Evolutionary conservation across 176 grass and related monocot genomes (phyloP).

Genomic region (Cocos nucifera): DNA sequence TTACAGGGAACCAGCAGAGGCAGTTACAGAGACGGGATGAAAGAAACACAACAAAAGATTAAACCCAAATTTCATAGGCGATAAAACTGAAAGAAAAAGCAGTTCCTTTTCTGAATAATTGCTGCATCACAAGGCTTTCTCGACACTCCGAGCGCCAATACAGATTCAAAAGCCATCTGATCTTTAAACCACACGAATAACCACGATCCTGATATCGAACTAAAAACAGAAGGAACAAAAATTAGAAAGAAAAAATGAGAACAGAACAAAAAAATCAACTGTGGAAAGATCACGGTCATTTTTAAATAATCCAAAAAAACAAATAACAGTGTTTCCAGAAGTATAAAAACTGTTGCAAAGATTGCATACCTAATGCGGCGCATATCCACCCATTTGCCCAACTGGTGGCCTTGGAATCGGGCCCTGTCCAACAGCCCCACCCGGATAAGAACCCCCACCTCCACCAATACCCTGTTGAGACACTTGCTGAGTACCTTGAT

Average conservation of each 20-base stretch:
- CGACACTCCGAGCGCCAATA: slow-evolving; percentile 65
- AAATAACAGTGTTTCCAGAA: not conserved
- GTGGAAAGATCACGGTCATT: slow-evolving; percentile 4
- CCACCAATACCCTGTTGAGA: slow-evolving; percentile 35
- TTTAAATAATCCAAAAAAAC: slow-evolving; percentile 3
- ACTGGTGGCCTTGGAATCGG: slow-evolving; percentile 50
- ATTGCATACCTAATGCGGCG: slow-evolving; percentile 62
- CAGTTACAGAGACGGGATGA: not conserved
- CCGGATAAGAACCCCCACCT: slow-evolving; percentile 56
- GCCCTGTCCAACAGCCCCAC: slow-evolving; percentile 40
- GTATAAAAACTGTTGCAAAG: slow-evolving; percentile 10
- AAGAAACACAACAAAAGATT: not conserved
- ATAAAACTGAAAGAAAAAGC: no score
- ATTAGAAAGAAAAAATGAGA: slow-evolving; percentile 44
- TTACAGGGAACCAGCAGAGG: not conserved
- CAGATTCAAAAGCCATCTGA: slow-evolving; percentile 72
- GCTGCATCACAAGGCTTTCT: slow-evolving; percentile 61
- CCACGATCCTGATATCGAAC: slow-evolving; percentile 71
- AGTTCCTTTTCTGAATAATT: slow-evolving; percentile 31
- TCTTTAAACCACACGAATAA: slow-evolving; percentile 80
- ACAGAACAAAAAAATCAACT: slow-evolving; percentile 14
- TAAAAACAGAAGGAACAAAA: slow-evolving; percentile 39
- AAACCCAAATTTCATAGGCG: not conserved
- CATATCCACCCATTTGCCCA: slow-evolving; percentile 64
- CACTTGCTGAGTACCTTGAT: slow-evolving; percentile 10